phyloP scores from a whole-genome alignment of 768 basidiomycete genomes.

The Lactarius quietus region DNA sequence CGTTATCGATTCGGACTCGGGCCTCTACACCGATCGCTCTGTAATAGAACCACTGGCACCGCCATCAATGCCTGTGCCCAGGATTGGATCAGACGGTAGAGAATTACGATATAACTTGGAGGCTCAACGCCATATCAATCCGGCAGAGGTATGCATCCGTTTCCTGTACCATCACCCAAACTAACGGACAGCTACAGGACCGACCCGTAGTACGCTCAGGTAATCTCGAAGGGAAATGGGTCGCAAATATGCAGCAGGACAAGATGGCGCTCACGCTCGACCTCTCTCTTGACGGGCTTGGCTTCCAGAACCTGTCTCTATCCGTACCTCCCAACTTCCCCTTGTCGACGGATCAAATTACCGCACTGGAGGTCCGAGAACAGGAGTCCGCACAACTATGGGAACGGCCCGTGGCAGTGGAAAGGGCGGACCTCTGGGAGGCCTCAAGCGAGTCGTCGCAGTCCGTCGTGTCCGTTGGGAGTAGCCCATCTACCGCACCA shows the following conservation, averaged over 20 bases:
- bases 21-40: conserved; percentile 9
- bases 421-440: not conserved
- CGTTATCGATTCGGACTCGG: not conserved
- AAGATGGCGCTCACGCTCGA: conserved; percentile 15
- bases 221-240: conserved; percentile 13
- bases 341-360: not conserved
- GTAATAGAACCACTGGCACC: not conserved
- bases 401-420: not conserved
- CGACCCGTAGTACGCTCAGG: not conserved
- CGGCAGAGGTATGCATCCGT: not conserved
- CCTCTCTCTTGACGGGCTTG: conserved; percentile 14
- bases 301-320: conserved; percentile 7
- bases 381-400: not conserved
- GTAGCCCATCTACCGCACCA: conserved; percentile 17
- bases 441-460: conserved; percentile 4
- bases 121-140: not conserved
- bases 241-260: not conserved
- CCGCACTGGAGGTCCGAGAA: not conserved
- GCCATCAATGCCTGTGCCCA: conserved; percentile 6
- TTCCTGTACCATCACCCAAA: not conserved
- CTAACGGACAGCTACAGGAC: conserved; percentile 3
- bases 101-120: not conserved
- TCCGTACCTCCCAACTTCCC: not conserved
- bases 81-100: not conserved
- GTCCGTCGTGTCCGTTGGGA: conserved; percentile 12